Evolutionary conservation across 768 basidiomycete genomes (phyloP).

Genomic region (Aureoboletus auriporus): DNA sequence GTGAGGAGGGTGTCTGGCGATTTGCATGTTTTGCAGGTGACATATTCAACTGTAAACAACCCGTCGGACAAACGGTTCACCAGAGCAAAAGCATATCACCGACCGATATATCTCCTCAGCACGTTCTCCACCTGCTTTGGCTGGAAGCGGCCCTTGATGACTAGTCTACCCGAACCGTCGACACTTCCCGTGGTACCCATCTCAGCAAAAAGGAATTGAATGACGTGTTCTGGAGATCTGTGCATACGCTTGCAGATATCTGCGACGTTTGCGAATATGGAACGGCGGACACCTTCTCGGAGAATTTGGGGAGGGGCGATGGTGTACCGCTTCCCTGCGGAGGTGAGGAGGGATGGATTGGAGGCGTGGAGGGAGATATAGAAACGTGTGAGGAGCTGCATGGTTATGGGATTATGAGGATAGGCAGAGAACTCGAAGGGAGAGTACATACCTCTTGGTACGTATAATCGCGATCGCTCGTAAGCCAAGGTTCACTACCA

Average conservation of each 20-base stretch:
- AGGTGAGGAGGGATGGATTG: constrained; percentile 85
- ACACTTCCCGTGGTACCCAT: constrained; percentile 97
- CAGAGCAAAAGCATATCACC: constrained; percentile 23
- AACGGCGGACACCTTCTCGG: constrained; percentile 96
- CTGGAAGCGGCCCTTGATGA: constrained; percentile 97
- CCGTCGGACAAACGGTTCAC: background rate
- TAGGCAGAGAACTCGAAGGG: background rate
- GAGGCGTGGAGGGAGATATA: constrained; percentile 88
- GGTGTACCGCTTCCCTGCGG: constrained; percentile 90
- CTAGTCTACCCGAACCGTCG: constrained; percentile 85
- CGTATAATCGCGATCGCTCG: constrained; percentile 92
- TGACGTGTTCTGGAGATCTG: constrained; percentile 95
- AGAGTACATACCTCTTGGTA: constrained; percentile 74
- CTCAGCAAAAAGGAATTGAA: constrained; percentile 94
- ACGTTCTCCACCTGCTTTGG: constrained; percentile 99
- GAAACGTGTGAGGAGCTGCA: constrained; percentile 87
- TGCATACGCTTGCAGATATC: constrained; percentile 99
- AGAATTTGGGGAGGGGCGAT: constrained; percentile 94
- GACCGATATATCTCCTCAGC: constrained; percentile 92
- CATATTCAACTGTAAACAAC: constrained; percentile 77
- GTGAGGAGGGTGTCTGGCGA: constrained; percentile 94
- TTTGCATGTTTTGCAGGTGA: constrained; percentile 99
- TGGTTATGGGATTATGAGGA: background rate
- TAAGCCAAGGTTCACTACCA: constrained; percentile 85
- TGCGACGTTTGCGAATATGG: constrained; percentile 92